Conservation (phyloP, 495 filamentous ascomycete species). For the Neurospora sp. region DNA sequence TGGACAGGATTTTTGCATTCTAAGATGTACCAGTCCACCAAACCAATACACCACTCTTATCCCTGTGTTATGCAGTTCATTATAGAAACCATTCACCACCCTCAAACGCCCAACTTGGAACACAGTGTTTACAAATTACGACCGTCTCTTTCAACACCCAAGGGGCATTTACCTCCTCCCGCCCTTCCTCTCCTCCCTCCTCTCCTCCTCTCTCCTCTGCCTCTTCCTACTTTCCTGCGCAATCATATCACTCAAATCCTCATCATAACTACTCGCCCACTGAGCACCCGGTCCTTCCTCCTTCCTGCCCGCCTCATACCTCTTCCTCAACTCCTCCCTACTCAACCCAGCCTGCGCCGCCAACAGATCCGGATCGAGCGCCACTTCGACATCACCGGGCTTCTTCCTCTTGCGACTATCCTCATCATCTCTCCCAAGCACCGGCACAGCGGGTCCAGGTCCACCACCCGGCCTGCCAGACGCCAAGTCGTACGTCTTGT, state of each 20-base stretch:
- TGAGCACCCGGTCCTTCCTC: conserved; percentile 55
- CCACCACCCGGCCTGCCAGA: conserved; percentile 21
- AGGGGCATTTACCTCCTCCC: background rate
- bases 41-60: background rate
- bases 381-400: conserved; percentile 88
- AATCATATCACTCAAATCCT: conserved; percentile 96
- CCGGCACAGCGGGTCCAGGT: conserved; percentile 20
- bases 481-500: conserved; percentile 78
- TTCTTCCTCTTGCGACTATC: conserved; percentile 77
- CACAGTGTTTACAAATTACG: background rate
- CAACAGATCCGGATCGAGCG: conserved; percentile 73
- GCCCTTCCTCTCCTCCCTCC: conserved; percentile 39
- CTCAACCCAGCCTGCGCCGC: conserved; percentile 59
- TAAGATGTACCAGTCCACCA: background rate
- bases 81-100: background rate
- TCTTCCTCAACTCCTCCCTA: conserved; percentile 43
- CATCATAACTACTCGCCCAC: conserved; percentile 61
- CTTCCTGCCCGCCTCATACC: conserved; percentile 69
- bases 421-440: conserved; percentile 75
- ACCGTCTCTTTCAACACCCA: background rate
- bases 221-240: conserved; percentile 84
- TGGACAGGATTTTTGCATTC: no score
- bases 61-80: background rate
- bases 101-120: background rate
- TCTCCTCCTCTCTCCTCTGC: conserved; percentile 76